Evolutionary conservation across 495 filamentous ascomycete species (phyloP), one percentile per base, ranked within the genome.

Genomic region (Tuber umbilicatum): DNA sequence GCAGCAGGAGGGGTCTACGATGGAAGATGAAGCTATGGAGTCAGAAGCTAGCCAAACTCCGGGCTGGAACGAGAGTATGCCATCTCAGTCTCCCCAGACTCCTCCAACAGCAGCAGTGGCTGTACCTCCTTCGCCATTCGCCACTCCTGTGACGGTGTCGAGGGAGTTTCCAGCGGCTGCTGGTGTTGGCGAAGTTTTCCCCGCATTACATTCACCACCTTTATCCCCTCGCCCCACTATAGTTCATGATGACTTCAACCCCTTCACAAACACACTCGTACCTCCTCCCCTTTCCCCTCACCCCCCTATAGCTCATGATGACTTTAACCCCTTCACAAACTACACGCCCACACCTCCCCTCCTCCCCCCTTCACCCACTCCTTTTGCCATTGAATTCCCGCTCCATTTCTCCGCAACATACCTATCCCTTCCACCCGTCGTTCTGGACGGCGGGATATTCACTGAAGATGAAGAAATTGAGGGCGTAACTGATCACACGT

Each of bases 31-130:
- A 27, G 42, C 73, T 78, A 40, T 79, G 40, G 77, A 79, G 75
- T 78, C 77, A 14, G 77, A 79, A 64, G 69, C 72, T 47, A 78
- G 67, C 43, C 70, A 64, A 55, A 55, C 77, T 47, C 60, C 69
- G 42, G 68, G 37, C 38, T 50, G 14, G 68, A 68, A 74, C 50
- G 72, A 78, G 77, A 79, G 77, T 79, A 79, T 79, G 77, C 77
- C 72, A 78, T 79, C 77, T 79, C 77, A 79, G 64, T 78, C 75
- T 79, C 74, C 76, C 60, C 76, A 74, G 71, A 74, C 72, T 70
- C 76, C 77, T 75, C 73, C 73, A 75, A 70, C 76, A 78, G 70
- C 73, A 70, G 73, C 74, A 78, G 69, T 69, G 76, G 38, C 47
- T 55, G 55, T 67, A 55, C 42, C 43, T 74, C 69, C 69, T 68